Evolutionary conservation across 192 early-diverging fungal genomes (phyloP), one percentile per base, ranked within the genome.

Genomic region (Spizellomyces punctatus): DNA sequence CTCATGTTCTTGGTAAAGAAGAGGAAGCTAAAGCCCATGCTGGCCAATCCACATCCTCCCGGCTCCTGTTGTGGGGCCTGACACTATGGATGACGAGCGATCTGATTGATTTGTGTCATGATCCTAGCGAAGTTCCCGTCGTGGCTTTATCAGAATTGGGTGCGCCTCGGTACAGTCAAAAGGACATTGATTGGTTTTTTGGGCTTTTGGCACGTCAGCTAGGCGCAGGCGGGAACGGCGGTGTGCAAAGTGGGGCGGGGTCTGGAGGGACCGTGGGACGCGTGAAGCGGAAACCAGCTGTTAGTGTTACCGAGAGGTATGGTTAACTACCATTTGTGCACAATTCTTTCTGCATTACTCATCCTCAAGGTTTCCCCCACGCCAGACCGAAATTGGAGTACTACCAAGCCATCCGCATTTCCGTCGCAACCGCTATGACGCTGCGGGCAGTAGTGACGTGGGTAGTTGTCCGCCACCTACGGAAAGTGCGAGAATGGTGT

Each of bases 1-100:
- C 27, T 3, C 59, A n/a, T 45, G 66, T 54, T 45, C n/a, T 19
- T 43, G 14, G 10, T 43, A 46, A 52, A 10, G n/a, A 42, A 22
- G 42, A n/a, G 43, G 19, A 10, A 58, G 8, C 45, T 41, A 44
- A 21, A 6, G 47, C 52, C 5, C 21, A 17, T 19, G 17, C 72
- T 3, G 72, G 64, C 21, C 72, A 67, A 36, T 73, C 72, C 27
- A 66, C 71, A 14, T 22, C 67, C 27, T 27, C n/a, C 42, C 48
- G 72, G 3, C 63, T 77, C 9, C 43, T 74, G 7, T 58, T 78
- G 44, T 78, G 76, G 76, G 76, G 76, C 48, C 46, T 78, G n/a
- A 78, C 76, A 21, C 54, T 78, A 44, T 69, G 76, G 71, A 78
- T 78, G 72, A 74, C 71, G 6, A 17, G 43, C 21, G 76, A 78